Base-by-base conservation (phyloP, 2,329 filamentous ascomycete genomes). In the Botryosphaeria agaves region DNA sequence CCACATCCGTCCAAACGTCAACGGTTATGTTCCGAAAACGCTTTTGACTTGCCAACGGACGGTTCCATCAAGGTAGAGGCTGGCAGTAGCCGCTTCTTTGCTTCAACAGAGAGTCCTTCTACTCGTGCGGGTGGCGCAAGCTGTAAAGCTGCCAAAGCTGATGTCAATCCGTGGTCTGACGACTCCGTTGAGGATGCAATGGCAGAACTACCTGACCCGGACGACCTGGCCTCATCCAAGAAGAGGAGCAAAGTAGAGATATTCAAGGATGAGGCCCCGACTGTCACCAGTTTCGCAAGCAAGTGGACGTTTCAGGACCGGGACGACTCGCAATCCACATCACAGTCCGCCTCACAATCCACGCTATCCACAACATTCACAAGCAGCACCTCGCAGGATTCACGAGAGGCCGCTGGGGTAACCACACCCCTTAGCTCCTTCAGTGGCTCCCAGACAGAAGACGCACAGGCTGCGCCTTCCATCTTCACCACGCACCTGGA, bases 151-250 rank as follows among this genome's bases (percentile, higher is more conserved):
- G 45, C 48, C 12, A 42, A 43, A 9, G 45, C 52, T 2, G 53
- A 59, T 9, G 57, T 64, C 34, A 52, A 61, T 14, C 41, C 63
- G 1, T 62, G 51, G 44, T 62, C 60, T 3, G 61, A 64, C 36
- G 60, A 62, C 31, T 62, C 59, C 4, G 43, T 58, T 5, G 53
- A 55, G 14, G 55, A 60, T 14, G 59, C 53, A 5, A 49, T 59
- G 38, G 51, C 49, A 8, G 41, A 47, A 29, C 37, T 49, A 2
- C 47, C 45, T 24, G 52, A 53, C 26, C 30, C 41, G 3, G 36
- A 39, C 9, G 39, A 42, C 7, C 18, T 11, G 16, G 31, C 15
- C 9, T 14, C 28, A 9, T 20, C 33, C 8, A 28, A 26, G 36
- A 44, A 24, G n/a, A 14, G 2, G 9, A 31, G 12, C n/a, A 40